Evolutionary conservation across 768 basidiomycete genomes (phyloP).

Genomic region (Asterophora parasitica): DNA sequence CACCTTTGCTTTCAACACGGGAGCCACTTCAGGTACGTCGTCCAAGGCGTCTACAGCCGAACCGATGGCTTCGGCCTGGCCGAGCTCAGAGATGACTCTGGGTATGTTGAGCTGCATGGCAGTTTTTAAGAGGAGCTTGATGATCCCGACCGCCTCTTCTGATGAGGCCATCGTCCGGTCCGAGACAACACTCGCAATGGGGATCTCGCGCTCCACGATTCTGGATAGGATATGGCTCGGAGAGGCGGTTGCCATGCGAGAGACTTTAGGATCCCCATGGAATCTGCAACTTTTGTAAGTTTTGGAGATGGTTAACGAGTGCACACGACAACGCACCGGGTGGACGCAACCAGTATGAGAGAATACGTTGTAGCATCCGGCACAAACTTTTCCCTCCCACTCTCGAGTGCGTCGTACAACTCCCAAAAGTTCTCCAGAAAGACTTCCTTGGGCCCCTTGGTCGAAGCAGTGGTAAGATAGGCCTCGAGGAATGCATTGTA

Average conservation of each 20-base stretch:
- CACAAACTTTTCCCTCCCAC: slow-evolving; percentile 35
- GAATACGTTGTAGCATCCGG: slow-evolving; percentile 65
- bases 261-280: slow-evolving; percentile 27
- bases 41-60: slow-evolving; percentile 38
- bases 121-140: slow-evolving; percentile 52
- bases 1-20: slow-evolving; percentile 45
- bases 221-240: slow-evolving; percentile 37
- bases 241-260: slow-evolving; percentile 14
- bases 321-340: slow-evolving; percentile 36
- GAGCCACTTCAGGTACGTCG: slow-evolving; percentile 55
- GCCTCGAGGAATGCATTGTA: slow-evolving; percentile 68
- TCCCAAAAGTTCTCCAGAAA: slow-evolving; percentile 65
- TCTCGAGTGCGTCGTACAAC: slow-evolving; percentile 57
- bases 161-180: slow-evolving; percentile 52
- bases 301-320: not conserved
- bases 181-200: slow-evolving; percentile 47
- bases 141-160: slow-evolving; percentile 50
- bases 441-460: slow-evolving; percentile 38
- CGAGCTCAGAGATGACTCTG: slow-evolving; percentile 50
- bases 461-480: slow-evolving; percentile 53
- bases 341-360: slow-evolving; percentile 56
- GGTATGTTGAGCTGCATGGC: slow-evolving; percentile 53
- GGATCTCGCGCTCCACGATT: slow-evolving; percentile 45
- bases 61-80: slow-evolving; percentile 46
- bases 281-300: slow-evolving; percentile 26